These are phyloP conservation scores for Hypoxylon cercidicola DNA, from an alignment of 495 filamentous ascomycete genomes.

Conservation along the genomic window DNA sequence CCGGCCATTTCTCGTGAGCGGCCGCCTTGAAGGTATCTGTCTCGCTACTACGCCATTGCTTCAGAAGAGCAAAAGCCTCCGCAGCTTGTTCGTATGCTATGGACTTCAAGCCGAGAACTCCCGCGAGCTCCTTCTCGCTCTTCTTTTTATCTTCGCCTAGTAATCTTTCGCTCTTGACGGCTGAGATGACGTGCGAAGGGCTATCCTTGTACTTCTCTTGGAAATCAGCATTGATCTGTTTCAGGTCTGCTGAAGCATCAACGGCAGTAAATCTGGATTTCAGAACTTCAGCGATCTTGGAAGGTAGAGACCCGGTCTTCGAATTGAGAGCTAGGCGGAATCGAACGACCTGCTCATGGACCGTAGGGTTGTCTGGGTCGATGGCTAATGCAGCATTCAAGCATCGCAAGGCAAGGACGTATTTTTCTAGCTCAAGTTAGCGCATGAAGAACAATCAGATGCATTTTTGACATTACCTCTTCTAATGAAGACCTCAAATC, in stretches of 20 bases:
- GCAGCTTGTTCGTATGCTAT: slow-evolving; percentile 70
- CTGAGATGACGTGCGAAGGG: slow-evolving; percentile 69
- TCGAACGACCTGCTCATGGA: slow-evolving; percentile 78
- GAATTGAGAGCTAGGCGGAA: slow-evolving; percentile 73
- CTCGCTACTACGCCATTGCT: slow-evolving; percentile 67
- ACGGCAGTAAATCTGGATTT: slow-evolving; percentile 72
- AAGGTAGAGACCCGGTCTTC: slow-evolving; percentile 62
- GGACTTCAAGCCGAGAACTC: slow-evolving; percentile 63
- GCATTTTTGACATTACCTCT: slow-evolving; percentile 64
- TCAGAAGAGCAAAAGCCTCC: slow-evolving; percentile 67
- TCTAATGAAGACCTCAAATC: slow-evolving; percentile 89
- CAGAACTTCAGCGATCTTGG: slow-evolving; percentile 72
- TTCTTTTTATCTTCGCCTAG: slow-evolving; percentile 67
- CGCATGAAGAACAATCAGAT: slow-evolving; percentile 37
- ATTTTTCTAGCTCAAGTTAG: slow-evolving; percentile 71
- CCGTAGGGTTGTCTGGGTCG: slow-evolving; percentile 74
- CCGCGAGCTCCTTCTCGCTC: slow-evolving; percentile 68
- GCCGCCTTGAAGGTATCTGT: slow-evolving; percentile 68
- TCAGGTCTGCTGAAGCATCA: slow-evolving; percentile 65
- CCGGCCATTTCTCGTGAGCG: slow-evolving; percentile 76
- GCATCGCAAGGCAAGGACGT: slow-evolving; percentile 85
- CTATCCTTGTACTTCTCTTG: slow-evolving; percentile 70
- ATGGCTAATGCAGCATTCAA: slow-evolving; percentile 76
- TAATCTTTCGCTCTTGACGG: slow-evolving; percentile 66
- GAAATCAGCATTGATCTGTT: slow-evolving; percentile 75